Base-by-base conservation (phyloP, 169 alveolate species). In the Besnoitia besnoiti region DNA sequence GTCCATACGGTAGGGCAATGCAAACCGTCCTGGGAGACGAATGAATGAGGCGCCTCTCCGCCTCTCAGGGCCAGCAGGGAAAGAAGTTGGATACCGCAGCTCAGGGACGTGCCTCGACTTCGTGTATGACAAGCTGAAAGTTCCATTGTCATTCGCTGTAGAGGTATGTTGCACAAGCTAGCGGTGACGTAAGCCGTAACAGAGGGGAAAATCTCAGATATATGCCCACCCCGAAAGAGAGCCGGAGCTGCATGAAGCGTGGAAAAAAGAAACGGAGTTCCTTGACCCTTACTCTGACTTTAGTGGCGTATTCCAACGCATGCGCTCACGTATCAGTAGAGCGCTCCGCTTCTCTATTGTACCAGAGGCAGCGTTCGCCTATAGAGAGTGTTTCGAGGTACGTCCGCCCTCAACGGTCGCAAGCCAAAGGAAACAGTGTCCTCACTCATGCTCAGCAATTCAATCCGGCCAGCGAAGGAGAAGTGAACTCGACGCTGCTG, bases 71-170 rank as follows among this genome's bases (percentile, higher is more conserved):
- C 62, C 92, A 0, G 92, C 92, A 10, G 92, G 92, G 37, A 50
- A 62, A 44, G 39, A 51, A 12, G 90, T 90, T 30, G 89, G 90
- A 4, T 75, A 90, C 79, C 80, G 47, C 40, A 46, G 90, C n/a
- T 85, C 93, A 8, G 93, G 93, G 42, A 90, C 93, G 0, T 90
- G 89, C 80, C 79, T 90, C 51, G 93, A 90, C 85, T 90, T 39
- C 51, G 93, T 90, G 30, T 90, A 76, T 37, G 93, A 90, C 51
- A 47, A 30, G 85, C 89, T 90, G 12, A 16, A 51, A 39, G 42
- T 37, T 0, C 92, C 92, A 33, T 87, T 87, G n/a, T 59, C 85
- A 61, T 87, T 37, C 44, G 92, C 92, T 19, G 50, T 87, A 42
- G 92, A 87, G 85, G 92, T 87, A 42, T 21, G 77, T 0, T n/a